Evolutionary conservation across 805 yeast genomes (phyloP), one percentile per base, ranked within the genome.

Genomic region (Suhomyces tanzawaensis): DNA sequence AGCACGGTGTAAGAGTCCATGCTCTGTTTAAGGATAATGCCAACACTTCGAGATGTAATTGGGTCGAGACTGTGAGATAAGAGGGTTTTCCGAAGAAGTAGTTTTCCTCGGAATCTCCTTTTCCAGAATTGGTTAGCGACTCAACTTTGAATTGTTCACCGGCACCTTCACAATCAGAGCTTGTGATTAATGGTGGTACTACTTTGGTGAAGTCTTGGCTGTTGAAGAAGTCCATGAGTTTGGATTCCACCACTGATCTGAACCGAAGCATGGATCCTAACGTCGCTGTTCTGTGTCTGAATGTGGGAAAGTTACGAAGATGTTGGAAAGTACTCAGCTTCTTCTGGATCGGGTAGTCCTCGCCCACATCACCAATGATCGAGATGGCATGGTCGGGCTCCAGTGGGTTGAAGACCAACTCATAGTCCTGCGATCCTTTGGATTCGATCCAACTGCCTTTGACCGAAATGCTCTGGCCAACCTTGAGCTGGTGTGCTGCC

Each of bases 161-260:
- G 3, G 95, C 97, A 13, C 99, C 98, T 64, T 93, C 99, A 57
- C 98, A 91, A 58, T 93, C 99, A 1, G 95, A 79, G 8, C 86
- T 71, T 0, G 99, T 93, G 16, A 91, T 64, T 9, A 91, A 51
- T 6, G 99, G 99, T 3, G 98, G 95, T 18, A 81, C 70, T 0
- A 86, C 88, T 63, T 87, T 90, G 11, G 71, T 62, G 47, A 86
- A 88, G 11, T 74, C 74, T 14, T 72, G 49, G 0, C 53, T 39
- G 14, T 68, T 62, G 57, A 87, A 86, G 49, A 77, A 86, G 3
- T 64, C 64, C 28, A 71, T 61, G 6, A 89, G 49, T 21, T 67
- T 58, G 1, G 64, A 46, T 47, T 87, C 88, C 1, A 85, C 67
- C 32, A 65, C 66, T 0, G 96, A 85, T 48, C 98, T 70, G 46